phyloP scores from a whole-genome alignment of 129 eudicot genomes.

The Scalesia atractyloides region DNA sequence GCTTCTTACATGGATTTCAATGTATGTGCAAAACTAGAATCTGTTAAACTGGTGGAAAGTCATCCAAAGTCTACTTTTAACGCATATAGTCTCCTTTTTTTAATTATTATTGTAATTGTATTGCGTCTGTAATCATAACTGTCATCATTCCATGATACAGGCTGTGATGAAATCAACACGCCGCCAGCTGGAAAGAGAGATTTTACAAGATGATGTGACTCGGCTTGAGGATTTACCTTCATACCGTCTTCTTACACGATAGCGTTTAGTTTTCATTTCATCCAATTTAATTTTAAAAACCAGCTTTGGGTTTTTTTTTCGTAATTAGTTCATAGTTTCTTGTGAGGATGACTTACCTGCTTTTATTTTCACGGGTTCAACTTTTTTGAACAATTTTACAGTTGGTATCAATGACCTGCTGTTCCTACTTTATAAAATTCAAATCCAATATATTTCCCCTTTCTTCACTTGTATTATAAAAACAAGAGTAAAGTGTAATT shows the following conservation, averaged over 20 bases:
- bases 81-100: neutral
- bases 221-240: constrained; percentile 94
- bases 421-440: neutral
- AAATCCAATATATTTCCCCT: constrained; percentile 7
- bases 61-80: neutral
- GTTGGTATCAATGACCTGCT: constrained; percentile 3
- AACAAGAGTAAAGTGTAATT: too few relatives aligned
- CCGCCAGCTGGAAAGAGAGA: constrained; percentile 91
- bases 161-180: constrained; percentile 99
- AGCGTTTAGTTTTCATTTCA: constrained; percentile 21
- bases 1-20: constrained; percentile 99
- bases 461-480: too few relatives aligned
- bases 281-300: neutral
- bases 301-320: constrained; percentile 26
- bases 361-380: constrained; percentile 5
- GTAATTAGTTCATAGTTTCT: constrained; percentile 22
- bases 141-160: constrained; percentile 33
- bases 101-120: neutral
- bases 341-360: constrained; percentile 1
- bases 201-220: constrained; percentile 72
- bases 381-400: neutral
- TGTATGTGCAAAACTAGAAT: constrained; percentile 43
- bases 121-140: constrained; percentile 1
- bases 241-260: constrained; percentile 63
- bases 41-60: neutral